phyloP scores from a whole-genome alignment of 805 yeast species.

The Pichia deserticola region DNA sequence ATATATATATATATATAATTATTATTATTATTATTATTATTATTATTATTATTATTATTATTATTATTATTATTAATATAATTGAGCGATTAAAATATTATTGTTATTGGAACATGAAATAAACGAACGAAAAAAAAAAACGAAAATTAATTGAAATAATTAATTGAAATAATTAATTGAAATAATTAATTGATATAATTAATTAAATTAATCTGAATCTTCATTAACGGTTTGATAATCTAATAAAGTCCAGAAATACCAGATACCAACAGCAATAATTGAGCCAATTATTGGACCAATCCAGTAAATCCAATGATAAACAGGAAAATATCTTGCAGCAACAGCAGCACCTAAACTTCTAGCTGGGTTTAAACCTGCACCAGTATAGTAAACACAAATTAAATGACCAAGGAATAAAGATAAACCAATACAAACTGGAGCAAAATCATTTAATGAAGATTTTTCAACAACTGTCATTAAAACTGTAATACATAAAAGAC shows the following conservation, averaged over 20 bases:
- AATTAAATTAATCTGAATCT: constrained; percentile 9
- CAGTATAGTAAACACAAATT: constrained; percentile 75
- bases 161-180: no score
- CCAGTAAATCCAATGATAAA: constrained; percentile 90
- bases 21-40: constrained; percentile 18
- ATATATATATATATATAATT: constrained; percentile 20
- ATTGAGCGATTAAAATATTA: no score
- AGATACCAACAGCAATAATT: constrained; percentile 54
- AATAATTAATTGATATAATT: no score
- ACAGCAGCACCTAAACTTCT: constrained; percentile 70
- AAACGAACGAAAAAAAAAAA: no score
- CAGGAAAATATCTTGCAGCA: constrained; percentile 66
- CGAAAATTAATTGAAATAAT: no score
- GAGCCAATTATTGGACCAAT: constrained; percentile 79
- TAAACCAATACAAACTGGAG: constrained; percentile 79
- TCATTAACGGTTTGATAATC: constrained; percentile 45
- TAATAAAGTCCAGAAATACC: constrained; percentile 57
- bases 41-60: no score
- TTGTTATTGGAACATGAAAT: no score
- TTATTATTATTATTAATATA: no score
- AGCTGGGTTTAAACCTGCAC: constrained; percentile 91
- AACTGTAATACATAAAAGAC: constrained; percentile 67
- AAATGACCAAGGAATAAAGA: constrained; percentile 77
- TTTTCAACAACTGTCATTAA: constrained; percentile 80
- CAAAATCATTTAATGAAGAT: constrained; percentile 65